Base-by-base conservation (phyloP, 1,284 basidiomycete species). In the Ustilago shanxiensis region DNA sequence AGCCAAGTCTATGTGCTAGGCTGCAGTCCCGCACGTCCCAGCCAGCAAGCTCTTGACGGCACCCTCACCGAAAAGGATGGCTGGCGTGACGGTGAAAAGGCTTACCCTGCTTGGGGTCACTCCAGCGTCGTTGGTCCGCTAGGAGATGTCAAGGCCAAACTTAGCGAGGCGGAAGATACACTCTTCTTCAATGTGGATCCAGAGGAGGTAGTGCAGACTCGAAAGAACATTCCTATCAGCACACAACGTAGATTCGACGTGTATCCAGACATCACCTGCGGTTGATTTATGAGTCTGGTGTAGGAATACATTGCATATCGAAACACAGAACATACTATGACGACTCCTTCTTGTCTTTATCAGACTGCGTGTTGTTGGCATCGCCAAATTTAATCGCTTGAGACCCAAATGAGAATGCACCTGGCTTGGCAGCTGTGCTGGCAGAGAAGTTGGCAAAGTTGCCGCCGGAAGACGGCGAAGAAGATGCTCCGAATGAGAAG, bases 1-100 rank as follows among this genome's bases (percentile, higher is more conserved):
- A 98, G 99, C 83, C 96, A 99, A 87, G 90, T 98, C 22, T 99
- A 91, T 87, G 91, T 97, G 72, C 90, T 93, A 2, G 96, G 95
- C 92, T 98, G 95, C 87, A 98, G 95, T 73, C 95, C 95, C 33
- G 95, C 97, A 1, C 90, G 96, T 39, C 93, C 97, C 77, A 86
- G 92, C 65, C 90, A 88, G 16, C 92, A 57, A 31, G 80, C 77
- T 2, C 57, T 80, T 26, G 72, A 77, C 3, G 75, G 75, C 35
- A 35, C 2, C 1, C 41, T 67, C 5, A 56, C 52, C 29, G 62
- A 72, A 7, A 60, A 71, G 44, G 44, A 73, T 18, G 69, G 68
- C 22, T 74, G 67, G 71, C 54, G 61, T n/a, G 29, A 75, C 22
- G 80, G 79, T 3, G 81, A 69, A 18, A 77, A 77, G 29, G 81